Percentiles rank a stretch among this genome's conserved stretches.
Evolutionary conservation across 345 rosid species (phyloP).

Genomic region (Syzygium aqueum): DNA sequence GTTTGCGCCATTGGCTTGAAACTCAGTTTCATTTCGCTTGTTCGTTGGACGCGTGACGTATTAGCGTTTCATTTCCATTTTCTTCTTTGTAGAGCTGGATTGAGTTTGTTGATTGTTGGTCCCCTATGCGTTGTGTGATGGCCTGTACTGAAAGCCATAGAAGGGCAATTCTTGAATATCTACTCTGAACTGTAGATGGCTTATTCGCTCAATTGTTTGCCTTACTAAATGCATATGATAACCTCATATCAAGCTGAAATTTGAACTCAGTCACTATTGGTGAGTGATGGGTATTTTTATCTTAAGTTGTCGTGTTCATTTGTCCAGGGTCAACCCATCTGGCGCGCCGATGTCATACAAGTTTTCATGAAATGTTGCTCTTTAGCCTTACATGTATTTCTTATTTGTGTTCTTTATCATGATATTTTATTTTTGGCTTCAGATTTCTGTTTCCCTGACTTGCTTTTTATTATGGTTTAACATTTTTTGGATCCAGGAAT

Average conservation of each 20-base stretch:
- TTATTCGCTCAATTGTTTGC: background rate
- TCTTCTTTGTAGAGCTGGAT: background rate
- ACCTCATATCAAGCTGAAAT: background rate
- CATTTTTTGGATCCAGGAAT: constrained; percentile 28
- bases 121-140: background rate
- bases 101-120: background rate
- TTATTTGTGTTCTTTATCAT: background rate
- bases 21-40: background rate
- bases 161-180: background rate
- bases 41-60: background rate
- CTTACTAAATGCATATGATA: background rate
- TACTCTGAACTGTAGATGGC: background rate
- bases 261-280: background rate
- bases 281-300: background rate
- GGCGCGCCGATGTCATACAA: rapidly evolving
- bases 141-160: background rate
- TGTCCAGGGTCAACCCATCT: background rate
- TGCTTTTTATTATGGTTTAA: background rate
- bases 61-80: background rate
- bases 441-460: background rate
- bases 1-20: background rate
- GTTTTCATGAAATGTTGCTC: background rate
- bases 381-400: background rate
- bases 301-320: background rate
- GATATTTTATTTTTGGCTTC: background rate